These are phyloP conservation scores for Teratosphaeria viscida DNA, from an alignment of 2,329 filamentous ascomycete genomes.

Conservation along the genomic window DNA sequence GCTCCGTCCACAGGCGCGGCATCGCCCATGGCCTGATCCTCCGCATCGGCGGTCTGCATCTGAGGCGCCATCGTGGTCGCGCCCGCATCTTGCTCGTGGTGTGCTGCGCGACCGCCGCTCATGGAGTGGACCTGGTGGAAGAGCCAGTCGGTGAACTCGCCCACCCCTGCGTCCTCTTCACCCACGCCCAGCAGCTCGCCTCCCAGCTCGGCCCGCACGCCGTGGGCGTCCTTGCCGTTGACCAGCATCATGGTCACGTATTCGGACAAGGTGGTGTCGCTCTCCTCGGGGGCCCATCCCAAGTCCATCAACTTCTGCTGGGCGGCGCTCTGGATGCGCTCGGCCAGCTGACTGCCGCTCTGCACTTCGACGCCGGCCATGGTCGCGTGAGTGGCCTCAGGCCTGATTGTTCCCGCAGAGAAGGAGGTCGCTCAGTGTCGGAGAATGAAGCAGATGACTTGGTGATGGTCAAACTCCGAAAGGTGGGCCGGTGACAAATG, in stretches of 20 bases:
- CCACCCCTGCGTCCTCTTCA: slow-evolving; percentile 71
- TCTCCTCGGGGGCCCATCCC: slow-evolving; percentile 76
- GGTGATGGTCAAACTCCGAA: neutral
- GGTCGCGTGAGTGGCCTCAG: slow-evolving; percentile 4
- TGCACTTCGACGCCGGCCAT: slow-evolving; percentile 62
- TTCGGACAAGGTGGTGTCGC: slow-evolving; percentile 77
- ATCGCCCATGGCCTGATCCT: slow-evolving; percentile 67
- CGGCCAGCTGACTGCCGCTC: slow-evolving; percentile 70
- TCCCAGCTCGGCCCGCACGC: slow-evolving; percentile 80
- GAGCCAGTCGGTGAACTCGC: slow-evolving; percentile 84
- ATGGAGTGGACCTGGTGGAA: slow-evolving; percentile 47
- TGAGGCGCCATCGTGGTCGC: slow-evolving; percentile 1
- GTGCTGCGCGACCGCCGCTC: slow-evolving; percentile 1
- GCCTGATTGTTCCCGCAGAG: neutral
- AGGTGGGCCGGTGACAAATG: neutral
- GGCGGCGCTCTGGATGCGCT: slow-evolving; percentile 70
- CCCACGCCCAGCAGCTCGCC: slow-evolving; percentile 74
- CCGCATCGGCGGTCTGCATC: neutral
- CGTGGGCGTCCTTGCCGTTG: slow-evolving; percentile 84
- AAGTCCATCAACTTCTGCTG: slow-evolving; percentile 87
- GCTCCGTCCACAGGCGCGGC: slow-evolving; percentile 31
- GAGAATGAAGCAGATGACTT: too few species aligned
- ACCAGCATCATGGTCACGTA: slow-evolving; percentile 97
- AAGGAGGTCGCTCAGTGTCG: neutral
- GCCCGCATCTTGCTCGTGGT: neutral